Conservation (phyloP, 73 alveolate species). For the Paramecium primaurelia region DNA sequence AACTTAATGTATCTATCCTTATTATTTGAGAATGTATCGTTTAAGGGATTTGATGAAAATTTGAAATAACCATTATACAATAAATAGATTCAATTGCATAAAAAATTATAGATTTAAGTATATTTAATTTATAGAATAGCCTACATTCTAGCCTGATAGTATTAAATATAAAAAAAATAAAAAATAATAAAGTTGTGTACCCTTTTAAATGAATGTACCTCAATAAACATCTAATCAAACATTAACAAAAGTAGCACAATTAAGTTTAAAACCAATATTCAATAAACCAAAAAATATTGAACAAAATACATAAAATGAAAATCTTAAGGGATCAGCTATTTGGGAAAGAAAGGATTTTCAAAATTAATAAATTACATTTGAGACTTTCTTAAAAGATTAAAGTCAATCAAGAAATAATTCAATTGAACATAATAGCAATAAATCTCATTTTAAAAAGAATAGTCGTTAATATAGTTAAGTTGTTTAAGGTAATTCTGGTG, state of each 20-base stretch:
- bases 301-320: background rate
- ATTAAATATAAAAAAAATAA: background rate
- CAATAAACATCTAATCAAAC: background rate
- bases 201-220: slow-evolving; percentile 16
- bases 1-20: background rate
- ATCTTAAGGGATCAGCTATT: slow-evolving; percentile 22
- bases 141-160: background rate
- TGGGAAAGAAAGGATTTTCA: slow-evolving; percentile 1
- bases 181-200: background rate
- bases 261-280: background rate
- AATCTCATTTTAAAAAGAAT: background rate
- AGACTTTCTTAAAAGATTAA: slow-evolving; percentile 3
- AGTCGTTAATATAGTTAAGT: background rate
- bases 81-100: background rate
- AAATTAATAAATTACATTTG: background rate
- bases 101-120: background rate
- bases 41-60: background rate
- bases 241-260: background rate
- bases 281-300: background rate
- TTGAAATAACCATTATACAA: background rate
- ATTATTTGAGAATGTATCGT: background rate
- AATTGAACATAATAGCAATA: background rate
- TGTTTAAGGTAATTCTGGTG: background rate
- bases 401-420: background rate
- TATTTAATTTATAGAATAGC: background rate